phyloP scores from a whole-genome alignment of 2,329 filamentous ascomycete genomes.

The Nannizziopsis barbatae region DNA sequence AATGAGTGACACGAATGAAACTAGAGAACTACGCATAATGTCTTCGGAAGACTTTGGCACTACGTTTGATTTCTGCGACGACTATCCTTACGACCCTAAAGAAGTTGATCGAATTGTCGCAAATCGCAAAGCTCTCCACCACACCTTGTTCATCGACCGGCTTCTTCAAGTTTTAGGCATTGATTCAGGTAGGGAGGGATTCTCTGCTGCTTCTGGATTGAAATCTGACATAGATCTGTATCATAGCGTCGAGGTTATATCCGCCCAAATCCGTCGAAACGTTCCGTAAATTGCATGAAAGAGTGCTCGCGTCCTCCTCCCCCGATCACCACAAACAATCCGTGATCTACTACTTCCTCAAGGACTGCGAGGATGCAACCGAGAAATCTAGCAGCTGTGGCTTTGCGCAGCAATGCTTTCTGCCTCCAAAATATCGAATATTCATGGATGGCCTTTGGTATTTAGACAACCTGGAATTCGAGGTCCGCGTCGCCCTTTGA shows the following conservation, averaged over 20 bases:
- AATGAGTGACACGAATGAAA: too few relatives aligned
- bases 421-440: conserved; percentile 65
- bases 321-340: conserved; percentile 69
- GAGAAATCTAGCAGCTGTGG: conserved; percentile 39
- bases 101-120: conserved; percentile 52
- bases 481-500: conserved; percentile 33
- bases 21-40: conserved; percentile 22
- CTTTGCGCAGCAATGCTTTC: conserved; percentile 52
- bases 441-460: conserved; percentile 76
- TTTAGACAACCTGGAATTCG: conserved; percentile 60
- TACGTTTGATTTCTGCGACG: conserved; percentile 52
- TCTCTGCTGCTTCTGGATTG: conserved; percentile 8
- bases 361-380: conserved; percentile 53
- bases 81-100: conserved; percentile 52
- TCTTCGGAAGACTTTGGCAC: conserved; percentile 53
- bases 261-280: conserved; percentile 60
- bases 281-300: conserved; percentile 57
- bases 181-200: conserved; percentile 46
- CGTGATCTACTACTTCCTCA: conserved; percentile 70
- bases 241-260: conserved; percentile 51
- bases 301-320: conserved; percentile 54
- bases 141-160: conserved; percentile 67
- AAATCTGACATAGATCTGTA: conserved; percentile 12
- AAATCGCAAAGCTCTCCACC: conserved; percentile 56
- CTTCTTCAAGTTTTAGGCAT: conserved; percentile 61